Conservation (phyloP, 1,284 basidiomycete genomes). For the Pholiota adiposa region DNA sequence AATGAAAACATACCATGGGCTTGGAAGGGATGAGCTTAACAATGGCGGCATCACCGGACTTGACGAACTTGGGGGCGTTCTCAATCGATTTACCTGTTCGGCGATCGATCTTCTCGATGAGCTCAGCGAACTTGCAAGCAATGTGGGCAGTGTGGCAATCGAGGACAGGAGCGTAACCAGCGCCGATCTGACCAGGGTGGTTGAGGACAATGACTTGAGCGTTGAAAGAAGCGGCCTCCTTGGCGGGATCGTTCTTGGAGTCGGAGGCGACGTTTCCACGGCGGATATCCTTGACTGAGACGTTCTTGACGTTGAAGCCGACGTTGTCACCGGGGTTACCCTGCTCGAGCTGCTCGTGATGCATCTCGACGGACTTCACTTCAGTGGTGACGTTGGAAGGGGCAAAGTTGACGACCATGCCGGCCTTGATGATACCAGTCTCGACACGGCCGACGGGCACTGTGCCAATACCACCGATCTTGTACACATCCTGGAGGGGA, state of each 20-base stretch:
- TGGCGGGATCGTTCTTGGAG: slow-evolving; percentile 99
- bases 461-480: slow-evolving; percentile 99
- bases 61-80: slow-evolving; percentile 93
- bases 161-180: slow-evolving; percentile 96
- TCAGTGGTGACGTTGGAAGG: slow-evolving; percentile 99
- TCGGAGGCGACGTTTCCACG: slow-evolving; percentile 99
- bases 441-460: slow-evolving; percentile 99
- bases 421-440: slow-evolving; percentile 99
- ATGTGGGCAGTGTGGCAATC: slow-evolving; percentile 99
- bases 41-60: slow-evolving; percentile 95
- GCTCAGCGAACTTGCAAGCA: slow-evolving; percentile 99
- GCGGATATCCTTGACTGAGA: slow-evolving; percentile 99
- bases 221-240: slow-evolving; percentile 99
- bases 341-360: slow-evolving; percentile 98
- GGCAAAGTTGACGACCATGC: slow-evolving; percentile 98
- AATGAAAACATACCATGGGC: slow-evolving; percentile 73
- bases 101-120: slow-evolving; percentile 99
- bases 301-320: slow-evolving; percentile 99
- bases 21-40: slow-evolving; percentile 97
- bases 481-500: slow-evolving; percentile 99
- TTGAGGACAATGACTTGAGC: slow-evolving; percentile 99
- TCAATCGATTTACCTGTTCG: slow-evolving; percentile 96
- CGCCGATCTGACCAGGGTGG: slow-evolving; percentile 99
- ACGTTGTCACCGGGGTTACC: slow-evolving; percentile 99
- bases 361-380: slow-evolving; percentile 99